Conservation (phyloP, 306 rosid species). For the Ochetophila trinervis region DNA sequence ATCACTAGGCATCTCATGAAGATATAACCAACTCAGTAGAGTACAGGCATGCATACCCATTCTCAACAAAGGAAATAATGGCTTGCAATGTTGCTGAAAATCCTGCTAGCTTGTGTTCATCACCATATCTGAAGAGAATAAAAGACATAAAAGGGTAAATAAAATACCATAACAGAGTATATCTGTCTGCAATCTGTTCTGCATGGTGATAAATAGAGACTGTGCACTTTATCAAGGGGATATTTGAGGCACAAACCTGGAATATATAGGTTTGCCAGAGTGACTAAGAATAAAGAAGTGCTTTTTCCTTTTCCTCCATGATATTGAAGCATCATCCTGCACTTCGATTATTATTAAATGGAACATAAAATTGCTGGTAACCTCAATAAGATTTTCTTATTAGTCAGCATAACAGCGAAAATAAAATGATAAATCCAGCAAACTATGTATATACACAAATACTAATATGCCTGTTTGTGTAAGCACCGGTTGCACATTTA, state of each 20-base stretch:
- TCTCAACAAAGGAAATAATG: slow-evolving; percentile 89
- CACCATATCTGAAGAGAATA: slow-evolving; percentile 64
- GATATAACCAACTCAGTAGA: slow-evolving; percentile 23
- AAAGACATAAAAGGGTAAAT: slow-evolving; percentile 25
- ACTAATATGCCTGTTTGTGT: not conserved
- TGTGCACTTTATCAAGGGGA: slow-evolving; percentile 12
- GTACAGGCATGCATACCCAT: slow-evolving; percentile 58
- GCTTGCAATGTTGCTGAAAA: slow-evolving; percentile 98
- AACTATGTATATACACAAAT: not conserved
- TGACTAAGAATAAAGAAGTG: slow-evolving; percentile 81
- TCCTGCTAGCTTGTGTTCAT: slow-evolving; percentile 95
- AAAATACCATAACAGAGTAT: slow-evolving; percentile 14
- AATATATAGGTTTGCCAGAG: slow-evolving; percentile 93
- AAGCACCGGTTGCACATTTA: too few species aligned
- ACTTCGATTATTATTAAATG: slow-evolving; percentile 57
- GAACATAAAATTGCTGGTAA: slow-evolving; percentile 30
- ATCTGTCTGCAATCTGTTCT: slow-evolving; percentile 3
- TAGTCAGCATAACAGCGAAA: slow-evolving; percentile 9
- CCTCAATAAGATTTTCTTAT: slow-evolving; percentile 9
- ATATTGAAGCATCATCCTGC: slow-evolving; percentile 93
- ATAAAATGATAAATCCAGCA: not conserved
- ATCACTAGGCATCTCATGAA: not conserved
- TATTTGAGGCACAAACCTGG: slow-evolving; percentile 59
- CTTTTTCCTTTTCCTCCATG: slow-evolving; percentile 96
- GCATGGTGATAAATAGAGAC: slow-evolving; percentile 6